Percentiles rank a stretch among this genome's conserved stretches.
phyloP scores from a whole-genome alignment of 2,329 filamentous ascomycete genomes.

The Dothideomycetes sp. region DNA sequence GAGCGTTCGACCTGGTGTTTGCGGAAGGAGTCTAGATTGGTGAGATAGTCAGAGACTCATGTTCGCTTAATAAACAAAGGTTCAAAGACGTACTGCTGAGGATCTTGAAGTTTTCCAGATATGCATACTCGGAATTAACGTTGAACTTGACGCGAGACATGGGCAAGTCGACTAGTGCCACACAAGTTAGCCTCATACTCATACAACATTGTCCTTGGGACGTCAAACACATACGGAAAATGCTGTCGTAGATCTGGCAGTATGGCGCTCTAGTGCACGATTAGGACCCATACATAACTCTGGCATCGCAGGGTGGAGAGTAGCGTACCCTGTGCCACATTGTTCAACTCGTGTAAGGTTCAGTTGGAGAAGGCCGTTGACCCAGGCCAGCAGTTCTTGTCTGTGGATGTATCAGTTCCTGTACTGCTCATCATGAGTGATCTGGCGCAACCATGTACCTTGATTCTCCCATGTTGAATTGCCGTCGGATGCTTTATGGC shows the following conservation, averaged over 20 bases:
- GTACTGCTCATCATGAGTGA: too few species aligned
- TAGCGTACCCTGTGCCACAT: conserved; percentile 84
- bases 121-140: conserved; percentile 91
- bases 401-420: conserved; percentile 45
- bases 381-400: conserved; percentile 92
- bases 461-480: conserved; percentile 13
- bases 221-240: conserved; percentile 73
- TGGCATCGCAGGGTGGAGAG: conserved; percentile 11
- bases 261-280: conserved; percentile 61
- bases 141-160: conserved; percentile 98
- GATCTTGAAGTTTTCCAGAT: conserved; percentile 97
- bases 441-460: conserved; percentile 9
- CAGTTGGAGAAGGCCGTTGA: conserved; percentile 94
- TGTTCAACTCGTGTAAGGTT: conserved; percentile 98
- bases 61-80: too few species aligned
- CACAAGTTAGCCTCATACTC: neutral
- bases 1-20: conserved; percentile 83
- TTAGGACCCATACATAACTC: conserved; percentile 4
- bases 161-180: conserved; percentile 60
- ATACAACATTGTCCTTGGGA: too few species aligned
- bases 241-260: conserved; percentile 97
- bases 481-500: too few species aligned
- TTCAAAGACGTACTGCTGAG: conserved; percentile 75
- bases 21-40: conserved; percentile 73
- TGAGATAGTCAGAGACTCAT: too few species aligned